Percentiles rank a stretch among this genome's conserved stretches.
Evolutionary conservation across 306 rosid genomes (phyloP).

Genomic region (Prunus campanulata): DNA sequence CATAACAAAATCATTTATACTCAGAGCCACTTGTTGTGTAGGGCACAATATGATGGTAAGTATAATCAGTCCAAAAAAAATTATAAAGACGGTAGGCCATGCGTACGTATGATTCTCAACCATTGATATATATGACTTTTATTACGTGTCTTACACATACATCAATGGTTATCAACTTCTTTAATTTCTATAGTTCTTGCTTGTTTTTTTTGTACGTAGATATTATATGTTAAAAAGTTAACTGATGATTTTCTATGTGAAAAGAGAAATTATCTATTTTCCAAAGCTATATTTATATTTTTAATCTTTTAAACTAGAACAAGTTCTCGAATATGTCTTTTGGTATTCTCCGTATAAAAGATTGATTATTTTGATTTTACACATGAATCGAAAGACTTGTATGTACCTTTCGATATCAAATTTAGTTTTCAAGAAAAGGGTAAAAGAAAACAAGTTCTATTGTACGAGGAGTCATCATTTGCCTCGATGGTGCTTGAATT

Average conservation of each 20-base stretch:
- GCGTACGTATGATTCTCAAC: background rate
- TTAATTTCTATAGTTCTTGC: background rate
- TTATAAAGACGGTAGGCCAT: background rate
- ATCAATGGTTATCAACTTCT: background rate
- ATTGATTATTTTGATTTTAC: background rate
- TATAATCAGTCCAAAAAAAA: background rate
- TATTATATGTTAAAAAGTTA: background rate
- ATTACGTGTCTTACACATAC: background rate
- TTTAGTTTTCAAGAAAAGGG: background rate
- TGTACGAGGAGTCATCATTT: background rate
- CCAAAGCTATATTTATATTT: background rate
- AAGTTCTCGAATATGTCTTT: background rate
- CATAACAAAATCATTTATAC: too few relatives aligned
- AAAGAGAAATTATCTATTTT: background rate
- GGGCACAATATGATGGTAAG: background rate
- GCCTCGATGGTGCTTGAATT: too few relatives aligned
- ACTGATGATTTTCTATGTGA: background rate
- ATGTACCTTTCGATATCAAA: background rate
- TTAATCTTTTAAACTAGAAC: background rate
- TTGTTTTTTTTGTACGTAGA: too few relatives aligned
- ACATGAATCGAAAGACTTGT: background rate
- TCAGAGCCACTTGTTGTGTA: too few relatives aligned
- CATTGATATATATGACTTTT: background rate
- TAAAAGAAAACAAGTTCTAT: background rate
- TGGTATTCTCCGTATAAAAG: background rate